phyloP scores from a whole-genome alignment of 257 asterid species.

The Forsythia viridissima region DNA sequence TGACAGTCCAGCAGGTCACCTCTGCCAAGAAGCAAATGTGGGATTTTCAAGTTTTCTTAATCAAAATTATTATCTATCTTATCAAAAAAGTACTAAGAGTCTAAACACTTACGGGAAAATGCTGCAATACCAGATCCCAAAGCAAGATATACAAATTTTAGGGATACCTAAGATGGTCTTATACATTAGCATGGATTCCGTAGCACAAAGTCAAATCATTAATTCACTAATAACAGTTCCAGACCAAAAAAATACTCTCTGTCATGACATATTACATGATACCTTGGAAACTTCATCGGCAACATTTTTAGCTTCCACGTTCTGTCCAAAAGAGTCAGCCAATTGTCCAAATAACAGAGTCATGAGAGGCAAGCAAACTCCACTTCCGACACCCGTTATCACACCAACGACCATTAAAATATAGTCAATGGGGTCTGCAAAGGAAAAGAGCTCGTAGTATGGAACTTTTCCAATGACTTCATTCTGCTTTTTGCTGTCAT shows the following conservation, averaged over 20 bases:
- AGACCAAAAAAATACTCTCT: not conserved
- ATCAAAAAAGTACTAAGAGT: not conserved
- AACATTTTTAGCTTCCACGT: conserved; percentile 24
- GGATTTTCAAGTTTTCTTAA: not conserved
- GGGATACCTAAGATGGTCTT: conserved; percentile 42
- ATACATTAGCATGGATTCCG: not conserved
- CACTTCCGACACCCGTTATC: conserved; percentile 50
- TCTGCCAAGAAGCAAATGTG: conserved; percentile 33
- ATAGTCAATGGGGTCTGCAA: conserved; percentile 48
- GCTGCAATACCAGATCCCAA: conserved; percentile 57
- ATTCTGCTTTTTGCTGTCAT: conserved; percentile 4
- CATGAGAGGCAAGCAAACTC: conserved; percentile 58
- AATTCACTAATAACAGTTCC: not conserved
- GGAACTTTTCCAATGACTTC: conserved; percentile 39
- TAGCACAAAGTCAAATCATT: not conserved
- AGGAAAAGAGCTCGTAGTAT: conserved; percentile 49
- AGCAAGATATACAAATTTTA: conserved; percentile 58
- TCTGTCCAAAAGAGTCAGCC: conserved; percentile 57
- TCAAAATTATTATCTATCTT: not conserved
- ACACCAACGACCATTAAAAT: conserved; percentile 50
- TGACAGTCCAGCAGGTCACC: conserved; percentile 73
- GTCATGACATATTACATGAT: not conserved
- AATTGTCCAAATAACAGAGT: conserved; percentile 51
- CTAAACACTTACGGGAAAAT: conserved; percentile 44
- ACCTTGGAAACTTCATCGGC: conserved; percentile 62